phyloP scores from a whole-genome alignment of 768 basidiomycete species.

The Pulveroboletus sp. region DNA sequence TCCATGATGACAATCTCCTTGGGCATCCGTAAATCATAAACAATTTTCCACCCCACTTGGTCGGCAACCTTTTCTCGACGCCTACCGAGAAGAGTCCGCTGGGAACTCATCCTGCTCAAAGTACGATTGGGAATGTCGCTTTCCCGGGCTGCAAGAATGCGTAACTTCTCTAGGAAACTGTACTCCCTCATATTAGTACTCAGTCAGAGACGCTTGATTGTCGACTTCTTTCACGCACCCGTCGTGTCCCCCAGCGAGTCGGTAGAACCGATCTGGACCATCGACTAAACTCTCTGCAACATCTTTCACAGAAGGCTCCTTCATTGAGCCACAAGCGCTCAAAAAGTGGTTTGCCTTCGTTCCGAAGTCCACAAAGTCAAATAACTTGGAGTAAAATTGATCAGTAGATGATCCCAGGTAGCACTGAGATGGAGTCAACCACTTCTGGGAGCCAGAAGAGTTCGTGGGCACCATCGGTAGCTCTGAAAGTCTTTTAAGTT shows the following conservation, averaged over 20 bases:
- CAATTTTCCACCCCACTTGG: background rate
- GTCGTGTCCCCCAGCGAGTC: conserved; percentile 57
- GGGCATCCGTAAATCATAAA: background rate
- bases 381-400: conserved; percentile 69
- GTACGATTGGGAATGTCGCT: background rate
- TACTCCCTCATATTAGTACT: background rate
- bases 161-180: background rate
- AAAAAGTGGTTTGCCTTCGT: conserved; percentile 73
- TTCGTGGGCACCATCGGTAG: background rate
- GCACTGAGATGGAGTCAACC: background rate
- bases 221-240: conserved; percentile 41
- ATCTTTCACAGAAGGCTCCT: conserved; percentile 77
- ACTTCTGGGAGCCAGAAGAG: background rate
- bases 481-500: background rate
- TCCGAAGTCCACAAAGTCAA: conserved; percentile 84
- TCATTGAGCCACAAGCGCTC: conserved; percentile 73
- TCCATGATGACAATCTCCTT: background rate
- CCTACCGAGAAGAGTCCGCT: background rate
- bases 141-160: background rate
- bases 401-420: conserved; percentile 13
- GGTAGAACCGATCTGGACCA: conserved; percentile 62
- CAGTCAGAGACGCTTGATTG: background rate
- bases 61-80: background rate
- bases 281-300: conserved; percentile 59
- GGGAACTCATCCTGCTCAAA: background rate